Evolutionary conservation across 163 green algal species (phyloP), one percentile per base, ranked within the genome.

Genomic region (Chlorella variabilis): DNA sequence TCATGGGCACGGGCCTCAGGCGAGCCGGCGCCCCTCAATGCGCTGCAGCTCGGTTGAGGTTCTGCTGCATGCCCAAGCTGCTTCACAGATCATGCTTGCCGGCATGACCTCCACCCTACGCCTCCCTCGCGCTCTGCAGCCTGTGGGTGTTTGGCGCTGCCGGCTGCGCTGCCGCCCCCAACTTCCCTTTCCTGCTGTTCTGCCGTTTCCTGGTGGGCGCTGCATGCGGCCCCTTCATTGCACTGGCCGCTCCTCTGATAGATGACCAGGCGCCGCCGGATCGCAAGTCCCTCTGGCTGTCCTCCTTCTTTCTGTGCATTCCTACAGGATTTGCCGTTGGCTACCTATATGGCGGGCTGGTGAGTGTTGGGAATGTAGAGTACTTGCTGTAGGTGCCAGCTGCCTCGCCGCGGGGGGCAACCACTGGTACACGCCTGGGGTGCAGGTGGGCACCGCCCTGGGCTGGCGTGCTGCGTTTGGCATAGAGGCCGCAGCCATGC

Each of bases 261-360:
- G 81, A 86, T 34, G 81, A 83, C 67, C 18, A 25, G 11, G 74
- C 81, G 31, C 81, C 81, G 9, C 31, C 6, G 20, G 4, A 61
- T 3, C 18, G 49, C 3, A 80, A 80, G 56, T 75, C 51, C 0
- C 23, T 80, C 13, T 86, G 75, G 75, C 75, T 86, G 18, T 66
- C 75, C 2, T 9, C 21, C 2, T 41, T 86, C 21, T 86, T 86
- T 33, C 38, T 83, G 4, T 86, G 75, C 75, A 71, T 86, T 42
- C 70, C 81, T 1, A 36, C 54, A 8, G 81, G 81, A 23, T 86
- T 77, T 65, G 74, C 81, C 2, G 1, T 51, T 13, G 81, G 81
- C 17, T 82, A 49, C 45, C 31, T 83, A 49, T 82, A 48, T 33
- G 61, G 75, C 3, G 75, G 75, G n/a, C 15, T 81, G 29, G 75